These are phyloP conservation scores for Sporothrix pallida DNA, from an alignment of 2,329 filamentous ascomycete species.

Conservation along the genomic window DNA sequence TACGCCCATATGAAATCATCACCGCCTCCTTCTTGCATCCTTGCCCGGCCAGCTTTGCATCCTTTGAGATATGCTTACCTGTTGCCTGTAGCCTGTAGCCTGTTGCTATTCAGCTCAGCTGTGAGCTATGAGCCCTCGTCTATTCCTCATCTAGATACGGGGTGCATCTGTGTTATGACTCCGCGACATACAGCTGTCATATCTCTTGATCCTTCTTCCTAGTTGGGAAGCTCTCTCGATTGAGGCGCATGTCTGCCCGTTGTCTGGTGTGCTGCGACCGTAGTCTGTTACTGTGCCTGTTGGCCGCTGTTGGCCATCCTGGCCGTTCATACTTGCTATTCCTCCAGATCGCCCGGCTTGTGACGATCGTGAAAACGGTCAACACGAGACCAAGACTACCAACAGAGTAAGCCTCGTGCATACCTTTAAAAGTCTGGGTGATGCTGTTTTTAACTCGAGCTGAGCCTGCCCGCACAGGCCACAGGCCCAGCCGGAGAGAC, in stretches of 20 bases:
- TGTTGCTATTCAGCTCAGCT: neutral
- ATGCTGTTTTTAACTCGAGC: neutral
- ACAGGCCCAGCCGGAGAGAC: neutral
- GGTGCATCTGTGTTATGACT: neutral
- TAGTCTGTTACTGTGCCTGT: neutral
- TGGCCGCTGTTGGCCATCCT: neutral
- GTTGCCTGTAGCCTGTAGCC: neutral
- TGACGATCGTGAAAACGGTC: neutral
- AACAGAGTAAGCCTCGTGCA: constrained; percentile 22
- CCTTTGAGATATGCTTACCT: neutral
- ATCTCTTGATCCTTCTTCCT: neutral
- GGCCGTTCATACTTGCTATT: too few relatives aligned
- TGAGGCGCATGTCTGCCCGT: neutral
- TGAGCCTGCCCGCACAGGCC: constrained; percentile 15
- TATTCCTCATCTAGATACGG: neutral
- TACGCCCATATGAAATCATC: constrained; percentile 4
- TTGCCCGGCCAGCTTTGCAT: neutral
- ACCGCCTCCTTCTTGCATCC: neutral
- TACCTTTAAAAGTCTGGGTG: neutral
- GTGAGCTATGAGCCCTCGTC: neutral
- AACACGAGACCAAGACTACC: neutral
- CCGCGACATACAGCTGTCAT: neutral
- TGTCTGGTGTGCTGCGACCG: neutral
- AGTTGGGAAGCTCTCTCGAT: neutral
- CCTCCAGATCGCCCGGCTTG: neutral